Base-by-base conservation (phyloP, 306 rosid genomes). In the Prunus campanulata region DNA sequence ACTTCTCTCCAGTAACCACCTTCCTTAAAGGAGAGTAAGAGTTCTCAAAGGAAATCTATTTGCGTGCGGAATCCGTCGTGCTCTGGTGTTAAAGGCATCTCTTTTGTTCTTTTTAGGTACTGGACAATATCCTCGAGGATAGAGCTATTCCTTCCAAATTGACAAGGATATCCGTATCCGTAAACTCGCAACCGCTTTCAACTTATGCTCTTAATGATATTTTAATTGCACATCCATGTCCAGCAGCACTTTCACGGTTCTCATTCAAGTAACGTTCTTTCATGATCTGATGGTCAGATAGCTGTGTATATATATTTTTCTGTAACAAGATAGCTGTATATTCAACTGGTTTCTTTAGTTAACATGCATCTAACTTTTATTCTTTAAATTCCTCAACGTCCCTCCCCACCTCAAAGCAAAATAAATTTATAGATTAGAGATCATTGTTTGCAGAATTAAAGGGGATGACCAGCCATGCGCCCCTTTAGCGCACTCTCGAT, bases 181-280 rank as follows among this genome's bases (percentile, higher is more conserved):
- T 90, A 56, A 95, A 92, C 78, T 84, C 82, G 22, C 56, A 72
- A 76, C 79, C 14, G 64, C 50, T 89, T 70, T 68, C 96, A 64
- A 88, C 86, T 30, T 86, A 68, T 79, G 97, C 96, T 78, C 96
- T 95, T 32, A 95, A 95, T 76, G 98, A 95, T 85, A 57, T 92
- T 70, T 85, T 95, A 74, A 77, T 88, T 74, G 90, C 96, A 51
- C 93, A 95, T 84, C 96, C 97, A 74, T 89, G 91, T 80, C 97
- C 98, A 11, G 97, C 98, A 20, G 80, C 97, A 66, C 79, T 89
- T 71, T 90, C 98, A 42, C 86, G 84, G 68, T 88, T 90, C 85
- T 95, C 98, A 63, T 89, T 90, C 86, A 85, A 87, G 97, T 90
- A 90, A 73, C 71, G 48, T 60, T 64, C 24, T 3, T 24, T 44